Evolutionary conservation across 108 stramenopile species (phyloP).

Genomic region (Fragilaria crotonensis): DNA sequence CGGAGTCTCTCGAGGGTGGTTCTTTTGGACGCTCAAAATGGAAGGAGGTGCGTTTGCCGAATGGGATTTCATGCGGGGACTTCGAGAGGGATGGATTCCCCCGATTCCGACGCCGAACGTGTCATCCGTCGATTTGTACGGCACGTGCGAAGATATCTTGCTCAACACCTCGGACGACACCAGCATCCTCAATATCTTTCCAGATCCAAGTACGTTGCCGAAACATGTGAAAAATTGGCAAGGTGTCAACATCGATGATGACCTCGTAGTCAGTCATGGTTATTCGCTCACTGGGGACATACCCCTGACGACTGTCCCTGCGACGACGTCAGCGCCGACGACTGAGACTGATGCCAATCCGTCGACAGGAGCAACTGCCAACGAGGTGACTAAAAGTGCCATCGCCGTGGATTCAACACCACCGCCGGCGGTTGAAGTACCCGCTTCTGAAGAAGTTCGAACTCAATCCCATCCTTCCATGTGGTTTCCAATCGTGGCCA

Average conservation of each 20-base stretch:
- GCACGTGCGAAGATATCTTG: slow-evolving; percentile 46
- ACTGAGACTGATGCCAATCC: neutral
- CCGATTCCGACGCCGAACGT: slow-evolving; percentile 11
- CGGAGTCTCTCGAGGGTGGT: slow-evolving; percentile 51
- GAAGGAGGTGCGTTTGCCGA: slow-evolving; percentile 55
- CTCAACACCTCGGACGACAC: slow-evolving; percentile 26
- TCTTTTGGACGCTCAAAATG: slow-evolving; percentile 60
- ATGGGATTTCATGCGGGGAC: slow-evolving; percentile 63
- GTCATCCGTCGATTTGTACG: slow-evolving; percentile 24
- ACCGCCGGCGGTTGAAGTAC: neutral
- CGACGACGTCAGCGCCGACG: neutral
- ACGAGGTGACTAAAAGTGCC: neutral
- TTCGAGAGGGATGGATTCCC: slow-evolving; percentile 66
- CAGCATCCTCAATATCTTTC: slow-evolving; percentile 43
- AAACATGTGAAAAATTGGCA: slow-evolving; percentile 15
- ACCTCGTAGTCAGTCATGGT: slow-evolving; percentile 46
- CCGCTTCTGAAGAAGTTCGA: neutral
- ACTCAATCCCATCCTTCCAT: neutral
- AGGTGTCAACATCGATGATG: slow-evolving; percentile 41
- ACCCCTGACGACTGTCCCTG: neutral
- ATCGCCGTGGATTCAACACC: neutral
- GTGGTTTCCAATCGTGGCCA: neutral
- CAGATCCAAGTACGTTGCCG: slow-evolving; percentile 8
- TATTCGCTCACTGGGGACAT: slow-evolving; percentile 15
- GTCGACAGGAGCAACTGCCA: neutral